Conservation (phyloP, 2,329 filamentous ascomycete species). For the Claviceps sorghi region DNA sequence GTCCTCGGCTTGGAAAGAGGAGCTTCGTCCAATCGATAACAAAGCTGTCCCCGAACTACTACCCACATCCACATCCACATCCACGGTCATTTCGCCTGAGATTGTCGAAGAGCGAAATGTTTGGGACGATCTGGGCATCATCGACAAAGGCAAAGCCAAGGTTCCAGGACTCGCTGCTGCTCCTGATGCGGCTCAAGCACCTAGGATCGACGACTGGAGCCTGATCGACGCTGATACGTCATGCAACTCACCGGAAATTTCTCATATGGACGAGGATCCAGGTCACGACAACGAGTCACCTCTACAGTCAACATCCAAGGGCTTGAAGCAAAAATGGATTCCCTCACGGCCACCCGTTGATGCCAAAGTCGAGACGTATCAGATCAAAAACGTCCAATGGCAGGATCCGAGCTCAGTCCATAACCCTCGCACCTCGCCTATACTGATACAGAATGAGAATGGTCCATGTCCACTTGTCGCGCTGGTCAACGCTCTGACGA, state of each 20-base stretch:
- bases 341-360: slow-evolving; percentile 28
- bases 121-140: slow-evolving; percentile 33
- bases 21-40: slow-evolving; percentile 13
- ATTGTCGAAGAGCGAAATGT: slow-evolving; percentile 27
- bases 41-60: slow-evolving; percentile 11
- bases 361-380: slow-evolving; percentile 63
- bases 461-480: slow-evolving; percentile 88
- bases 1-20: slow-evolving; percentile 26
- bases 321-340: slow-evolving; percentile 18
- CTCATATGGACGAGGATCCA: slow-evolving; percentile 3
- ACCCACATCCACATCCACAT: not conserved
- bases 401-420: slow-evolving; percentile 45
- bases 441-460: slow-evolving; percentile 85
- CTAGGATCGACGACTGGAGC: slow-evolving; percentile 33
- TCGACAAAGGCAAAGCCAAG: slow-evolving; percentile 28
- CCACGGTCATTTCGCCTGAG: slow-evolving; percentile 18
- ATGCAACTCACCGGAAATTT: slow-evolving; percentile 7
- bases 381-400: slow-evolving; percentile 86
- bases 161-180: slow-evolving; percentile 11
- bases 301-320: slow-evolving; percentile 23
- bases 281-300: slow-evolving; percentile 16
- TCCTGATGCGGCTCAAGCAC: slow-evolving; percentile 7
- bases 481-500: slow-evolving; percentile 76
- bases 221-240: slow-evolving; percentile 30
- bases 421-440: slow-evolving; percentile 64